A percentile compares a stretch with the other conserved stretches of the same genome.
phyloP scores from a whole-genome alignment of 371 early-diverging fungal species.

The Mortierella sp. region DNA sequence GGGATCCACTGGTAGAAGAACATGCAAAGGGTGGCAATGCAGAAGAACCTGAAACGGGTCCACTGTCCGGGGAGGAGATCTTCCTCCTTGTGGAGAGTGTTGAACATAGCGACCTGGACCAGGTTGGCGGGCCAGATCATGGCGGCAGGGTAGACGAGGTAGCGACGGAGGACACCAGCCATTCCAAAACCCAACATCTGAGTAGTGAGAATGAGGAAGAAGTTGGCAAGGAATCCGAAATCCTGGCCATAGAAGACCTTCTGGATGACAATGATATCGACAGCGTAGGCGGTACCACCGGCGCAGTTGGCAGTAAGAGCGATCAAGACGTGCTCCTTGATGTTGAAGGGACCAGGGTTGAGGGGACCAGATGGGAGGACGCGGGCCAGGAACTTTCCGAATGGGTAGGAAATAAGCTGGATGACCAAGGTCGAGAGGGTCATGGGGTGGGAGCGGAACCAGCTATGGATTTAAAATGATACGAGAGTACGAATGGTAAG shows the following conservation, averaged over 20 bases:
- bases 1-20: constrained; percentile 62
- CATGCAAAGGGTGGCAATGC: constrained; percentile 13
- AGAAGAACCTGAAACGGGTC: constrained; percentile 47
- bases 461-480: constrained; percentile 32
- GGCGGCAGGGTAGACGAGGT: constrained; percentile 29
- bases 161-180: constrained; percentile 81
- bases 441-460: constrained; percentile 76
- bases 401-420: constrained; percentile 73
- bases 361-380: constrained; percentile 66
- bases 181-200: constrained; percentile 85
- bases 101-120: not conserved
- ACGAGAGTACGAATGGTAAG: not conserved
- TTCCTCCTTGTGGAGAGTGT: constrained; percentile 16
- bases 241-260: constrained; percentile 67
- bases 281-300: constrained; percentile 75
- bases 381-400: constrained; percentile 70
- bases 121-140: constrained; percentile 2
- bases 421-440: constrained; percentile 69
- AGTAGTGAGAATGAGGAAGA: constrained; percentile 73
- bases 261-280: constrained; percentile 78
- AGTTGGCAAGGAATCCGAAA: constrained; percentile 69
- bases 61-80: constrained; percentile 25
- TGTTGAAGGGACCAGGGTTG: constrained; percentile 82
- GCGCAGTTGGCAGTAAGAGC: constrained; percentile 62
- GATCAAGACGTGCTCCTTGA: constrained; percentile 83